These are phyloP conservation scores for Ustilago crameri DNA, from an alignment of 1,284 basidiomycete species.

Conservation along the genomic window DNA sequence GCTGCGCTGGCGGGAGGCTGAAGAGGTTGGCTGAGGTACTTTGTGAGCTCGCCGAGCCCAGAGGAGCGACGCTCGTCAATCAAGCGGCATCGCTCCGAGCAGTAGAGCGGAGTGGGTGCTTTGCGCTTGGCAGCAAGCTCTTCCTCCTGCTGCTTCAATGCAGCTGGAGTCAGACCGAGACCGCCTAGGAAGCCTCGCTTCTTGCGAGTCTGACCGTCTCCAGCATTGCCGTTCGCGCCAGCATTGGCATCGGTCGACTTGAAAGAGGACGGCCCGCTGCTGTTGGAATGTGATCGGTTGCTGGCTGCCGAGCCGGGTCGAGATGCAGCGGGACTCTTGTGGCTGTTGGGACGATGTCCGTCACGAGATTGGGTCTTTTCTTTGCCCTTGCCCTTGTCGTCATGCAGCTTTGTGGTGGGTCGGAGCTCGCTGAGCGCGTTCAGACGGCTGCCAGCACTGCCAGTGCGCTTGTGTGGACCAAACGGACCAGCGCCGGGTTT, in stretches of 20 bases:
- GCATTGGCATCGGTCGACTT: conserved; percentile 41
- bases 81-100: conserved; percentile 59
- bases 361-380: conserved; percentile 1
- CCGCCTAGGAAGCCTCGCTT: conserved; percentile 53
- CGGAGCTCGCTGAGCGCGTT: conserved; percentile 62
- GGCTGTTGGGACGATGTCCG: conserved; percentile 5
- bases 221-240: conserved; percentile 7
- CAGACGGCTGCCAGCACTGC: conserved; percentile 56
- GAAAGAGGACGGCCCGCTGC: conserved; percentile 42
- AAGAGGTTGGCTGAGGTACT: conserved; percentile 52
- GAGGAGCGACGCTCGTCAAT: conserved; percentile 58
- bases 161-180: conserved; percentile 50
- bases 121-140: conserved; percentile 43
- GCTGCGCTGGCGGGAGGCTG: conserved; percentile 20
- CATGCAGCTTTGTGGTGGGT: conserved; percentile 58
- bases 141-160: conserved; percentile 50
- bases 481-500: conserved; percentile 41
- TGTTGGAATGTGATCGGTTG: conserved; percentile 42
- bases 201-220: conserved; percentile 22
- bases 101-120: conserved; percentile 55
- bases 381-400: conserved; percentile 41
- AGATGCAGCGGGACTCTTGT: conserved; percentile 39
- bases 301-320: conserved; percentile 45
- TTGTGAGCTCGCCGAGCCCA: conserved; percentile 49
- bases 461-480: conserved; percentile 54